These are phyloP conservation scores for Fusarium nanum DNA, from an alignment of 2,329 filamentous ascomycete species.

Conservation along the genomic window DNA sequence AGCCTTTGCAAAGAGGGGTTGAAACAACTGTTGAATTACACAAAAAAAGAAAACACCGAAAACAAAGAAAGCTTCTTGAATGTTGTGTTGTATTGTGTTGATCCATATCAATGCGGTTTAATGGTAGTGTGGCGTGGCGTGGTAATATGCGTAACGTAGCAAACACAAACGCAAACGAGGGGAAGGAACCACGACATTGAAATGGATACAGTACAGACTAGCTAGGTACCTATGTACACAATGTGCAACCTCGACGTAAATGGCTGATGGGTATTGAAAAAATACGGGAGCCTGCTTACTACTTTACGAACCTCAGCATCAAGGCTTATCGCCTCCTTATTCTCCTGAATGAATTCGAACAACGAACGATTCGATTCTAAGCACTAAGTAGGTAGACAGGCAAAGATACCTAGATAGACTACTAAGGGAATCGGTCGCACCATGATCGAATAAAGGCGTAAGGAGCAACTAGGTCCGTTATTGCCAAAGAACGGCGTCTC, in stretches of 20 bases:
- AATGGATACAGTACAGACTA: neutral
- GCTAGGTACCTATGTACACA: neutral
- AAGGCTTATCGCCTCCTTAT: constrained; percentile 4
- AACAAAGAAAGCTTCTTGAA: neutral
- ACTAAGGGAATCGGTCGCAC: constrained; percentile 5
- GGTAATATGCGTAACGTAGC: constrained; percentile 4
- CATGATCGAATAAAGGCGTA: constrained; percentile 34
- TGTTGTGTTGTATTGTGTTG: constrained; percentile 17
- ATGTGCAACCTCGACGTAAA: constrained; percentile 4
- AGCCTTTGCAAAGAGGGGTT: constrained; percentile 1
- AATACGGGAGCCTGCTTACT: constrained; percentile 14
- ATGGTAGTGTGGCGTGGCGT: neutral
- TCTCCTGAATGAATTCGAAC: neutral
- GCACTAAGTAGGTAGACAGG: neutral
- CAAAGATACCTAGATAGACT: too few relatives aligned
- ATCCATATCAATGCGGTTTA: constrained; percentile 18
- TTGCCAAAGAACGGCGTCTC: constrained; percentile 16
- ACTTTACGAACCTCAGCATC: neutral
- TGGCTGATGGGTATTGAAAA: constrained; percentile 8
- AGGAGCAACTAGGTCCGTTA: constrained; percentile 33
- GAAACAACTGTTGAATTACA: constrained; percentile 9
- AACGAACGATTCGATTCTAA: neutral
- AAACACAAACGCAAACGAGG: neutral
- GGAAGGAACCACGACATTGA: constrained; percentile 7
- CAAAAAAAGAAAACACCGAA: neutral